Conservation (phyloP, 306 rosid species). For the Vigna trinervia region DNA sequence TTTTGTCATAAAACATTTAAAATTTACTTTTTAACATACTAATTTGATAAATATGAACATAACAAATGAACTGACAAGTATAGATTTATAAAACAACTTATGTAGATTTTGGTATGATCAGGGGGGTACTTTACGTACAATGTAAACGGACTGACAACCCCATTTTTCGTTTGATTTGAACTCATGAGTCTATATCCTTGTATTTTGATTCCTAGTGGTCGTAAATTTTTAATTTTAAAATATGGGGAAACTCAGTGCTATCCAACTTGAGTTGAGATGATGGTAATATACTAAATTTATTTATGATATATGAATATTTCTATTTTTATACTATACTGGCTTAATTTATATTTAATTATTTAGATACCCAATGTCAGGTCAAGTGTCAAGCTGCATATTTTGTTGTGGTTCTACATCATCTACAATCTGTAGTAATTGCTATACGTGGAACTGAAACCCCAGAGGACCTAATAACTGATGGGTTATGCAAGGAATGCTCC, state of each 20-base stretch:
- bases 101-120: not conserved
- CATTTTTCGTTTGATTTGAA: conserved; percentile 19
- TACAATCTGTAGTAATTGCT: conserved; percentile 71
- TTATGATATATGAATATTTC: conserved; percentile 20
- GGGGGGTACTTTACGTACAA: not conserved
- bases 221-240: conserved; percentile 30
- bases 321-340: conserved; percentile 24
- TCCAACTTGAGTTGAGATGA: conserved; percentile 27
- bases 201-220: conserved; percentile 16
- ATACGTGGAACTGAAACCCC: conserved; percentile 98
- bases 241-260: conserved; percentile 13
- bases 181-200: not conserved
- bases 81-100: not conserved
- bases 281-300: conserved; percentile 12
- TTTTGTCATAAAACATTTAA: too few relatives aligned
- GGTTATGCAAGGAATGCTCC: conserved; percentile 77
- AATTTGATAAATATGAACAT: conserved; percentile 18
- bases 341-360: conserved; percentile 18
- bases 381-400: conserved; percentile 93
- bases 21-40: not conserved
- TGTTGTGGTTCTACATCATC: conserved; percentile 82
- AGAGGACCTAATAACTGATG: conserved; percentile 91
- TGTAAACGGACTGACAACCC: not conserved
- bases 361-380: conserved; percentile 57
- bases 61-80: not conserved